Base-by-base conservation (phyloP, 1,284 basidiomycete genomes). In the Ustilago tritici region DNA sequence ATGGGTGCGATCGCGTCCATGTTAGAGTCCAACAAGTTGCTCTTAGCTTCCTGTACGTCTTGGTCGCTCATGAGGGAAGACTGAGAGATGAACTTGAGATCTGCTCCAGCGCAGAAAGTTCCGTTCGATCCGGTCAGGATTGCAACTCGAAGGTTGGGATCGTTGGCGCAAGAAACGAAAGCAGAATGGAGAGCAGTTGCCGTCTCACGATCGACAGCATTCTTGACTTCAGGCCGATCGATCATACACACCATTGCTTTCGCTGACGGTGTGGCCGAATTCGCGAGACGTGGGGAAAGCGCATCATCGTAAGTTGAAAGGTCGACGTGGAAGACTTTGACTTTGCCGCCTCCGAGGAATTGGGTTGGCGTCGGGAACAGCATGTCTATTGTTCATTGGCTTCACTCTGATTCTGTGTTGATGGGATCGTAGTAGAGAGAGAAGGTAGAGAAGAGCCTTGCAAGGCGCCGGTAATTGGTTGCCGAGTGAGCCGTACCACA, bases 1-100 rank as follows among this genome's bases (percentile, higher is more conserved):
- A 77, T 77, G 9, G 75, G 75, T 0, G 64, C 75, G 1, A 65
- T 28, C 0, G 75, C 75, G 41, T 73, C 75, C 66, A 77, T 73
- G 35, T 77, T 55, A 9, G 70, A 5, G 32, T 77, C 75, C 8
- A 77, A 40, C n/a, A 65, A 28, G 15, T 76, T 71, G 36, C 58
- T 46, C 15, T 49, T 32, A 14, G 14, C 46, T 14, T 47, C 52
- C 34, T 28, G 49, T 14, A 14, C 8, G 5, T 6, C 10, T 3
- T 9, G 3, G 31, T 23, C 38, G 15, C 19, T 49, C 19, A 47
- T 41, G 28, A 46, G 55, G 4, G 32, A 50, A 28, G 65, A 68
- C 36, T 23, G 55, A 73, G 69, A 4, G 66, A 61, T 36, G 43
- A 19, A 46, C n/a, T 73, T 72, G 40, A 77, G 57, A 28, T 77